A percentile compares a stretch with the other conserved stretches of the same genome.
Evolutionary conservation across 345 rosid genomes (phyloP).

Genomic region (Microcos paniculata): DNA sequence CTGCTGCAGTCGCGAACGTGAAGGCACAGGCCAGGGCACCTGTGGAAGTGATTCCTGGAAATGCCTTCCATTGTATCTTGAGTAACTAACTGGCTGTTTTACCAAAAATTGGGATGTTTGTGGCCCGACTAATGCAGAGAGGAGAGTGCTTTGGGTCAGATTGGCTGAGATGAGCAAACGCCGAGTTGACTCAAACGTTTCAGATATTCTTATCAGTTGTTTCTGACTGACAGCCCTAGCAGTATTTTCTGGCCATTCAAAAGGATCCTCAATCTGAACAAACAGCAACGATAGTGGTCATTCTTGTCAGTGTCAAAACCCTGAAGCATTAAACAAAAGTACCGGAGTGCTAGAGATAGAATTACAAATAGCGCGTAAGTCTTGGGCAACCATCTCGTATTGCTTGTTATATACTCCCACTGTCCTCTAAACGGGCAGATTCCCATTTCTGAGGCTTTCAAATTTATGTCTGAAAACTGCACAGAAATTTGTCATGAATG

Average conservation of each 20-base stretch:
- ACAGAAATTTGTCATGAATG: not conserved
- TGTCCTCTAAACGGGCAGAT: constrained; percentile 73
- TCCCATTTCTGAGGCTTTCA: constrained; percentile 55
- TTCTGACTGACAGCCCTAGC: constrained; percentile 62
- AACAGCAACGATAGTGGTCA: constrained; percentile 1
- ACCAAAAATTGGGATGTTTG: constrained; percentile 23
- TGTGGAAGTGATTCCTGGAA: constrained; percentile 15
- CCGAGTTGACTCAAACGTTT: constrained; percentile 49
- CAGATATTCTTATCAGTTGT: constrained; percentile 53
- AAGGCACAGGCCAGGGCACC: constrained; percentile 22
- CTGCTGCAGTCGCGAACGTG: constrained; percentile 30
- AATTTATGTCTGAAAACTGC: constrained; percentile 60
- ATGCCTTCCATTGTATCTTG: constrained; percentile 17
- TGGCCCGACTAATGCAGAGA: constrained; percentile 40
- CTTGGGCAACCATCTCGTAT: constrained; percentile 78
- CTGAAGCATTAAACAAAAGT: not conserved
- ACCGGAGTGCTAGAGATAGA: constrained; percentile 17
- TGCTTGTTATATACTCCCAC: constrained; percentile 64
- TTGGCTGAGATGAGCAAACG: constrained; percentile 30
- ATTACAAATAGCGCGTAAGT: constrained; percentile 68
- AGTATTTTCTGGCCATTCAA: constrained; percentile 79
- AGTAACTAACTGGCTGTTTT: not conserved
- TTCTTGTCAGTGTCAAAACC: not conserved
- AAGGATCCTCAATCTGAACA: constrained; percentile 85
- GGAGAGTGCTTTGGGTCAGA: constrained; percentile 31